phyloP scores from a whole-genome alignment of 2,329 filamentous ascomycete species.

The Fusarium burgessii region DNA sequence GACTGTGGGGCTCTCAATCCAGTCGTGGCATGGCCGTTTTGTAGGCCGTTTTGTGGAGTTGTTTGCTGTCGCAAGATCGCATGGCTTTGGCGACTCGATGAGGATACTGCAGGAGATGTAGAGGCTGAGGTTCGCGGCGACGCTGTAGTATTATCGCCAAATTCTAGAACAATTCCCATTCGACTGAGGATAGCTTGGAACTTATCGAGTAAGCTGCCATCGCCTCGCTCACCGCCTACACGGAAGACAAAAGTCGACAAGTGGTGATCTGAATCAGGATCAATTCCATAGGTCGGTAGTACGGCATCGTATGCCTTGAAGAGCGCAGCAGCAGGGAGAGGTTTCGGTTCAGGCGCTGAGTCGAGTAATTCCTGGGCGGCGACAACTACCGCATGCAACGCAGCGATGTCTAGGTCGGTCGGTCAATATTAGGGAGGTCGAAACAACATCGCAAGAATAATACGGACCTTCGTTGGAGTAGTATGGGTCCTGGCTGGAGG shows the following conservation, averaged over 20 bases:
- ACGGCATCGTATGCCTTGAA: conserved; percentile 85
- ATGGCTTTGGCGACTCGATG: conserved; percentile 37
- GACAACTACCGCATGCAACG: conserved; percentile 81
- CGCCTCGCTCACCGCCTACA: conserved; percentile 74
- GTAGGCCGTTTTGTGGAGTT: conserved; percentile 2
- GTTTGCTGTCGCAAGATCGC: background rate
- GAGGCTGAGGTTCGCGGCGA: conserved; percentile 44
- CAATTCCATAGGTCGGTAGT: conserved; percentile 75
- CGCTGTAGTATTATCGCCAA: conserved; percentile 55
- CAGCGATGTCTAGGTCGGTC: conserved; percentile 77
- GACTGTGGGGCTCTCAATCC: conserved; percentile 7
- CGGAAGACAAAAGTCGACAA: conserved; percentile 84
- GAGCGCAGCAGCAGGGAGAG: conserved; percentile 79
- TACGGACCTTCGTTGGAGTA: conserved; percentile 71
- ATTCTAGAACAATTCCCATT: conserved; percentile 79
- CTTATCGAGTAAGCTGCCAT: conserved; percentile 72
- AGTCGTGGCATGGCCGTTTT: conserved; percentile 18
- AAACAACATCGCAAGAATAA: background rate
- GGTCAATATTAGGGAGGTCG: conserved; percentile 23
- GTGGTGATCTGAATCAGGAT: conserved; percentile 79
- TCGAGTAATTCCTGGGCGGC: conserved; percentile 75
- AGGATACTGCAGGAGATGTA: conserved; percentile 40
- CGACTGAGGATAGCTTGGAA: conserved; percentile 75
- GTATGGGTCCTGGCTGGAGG: conserved; percentile 54
- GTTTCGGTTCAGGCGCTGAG: conserved; percentile 68